Evolutionary conservation across 1,139 yeast genomes (phyloP), one percentile per base, ranked within the genome.

Genomic region (Saccharomycopsis hybrid): DNA sequence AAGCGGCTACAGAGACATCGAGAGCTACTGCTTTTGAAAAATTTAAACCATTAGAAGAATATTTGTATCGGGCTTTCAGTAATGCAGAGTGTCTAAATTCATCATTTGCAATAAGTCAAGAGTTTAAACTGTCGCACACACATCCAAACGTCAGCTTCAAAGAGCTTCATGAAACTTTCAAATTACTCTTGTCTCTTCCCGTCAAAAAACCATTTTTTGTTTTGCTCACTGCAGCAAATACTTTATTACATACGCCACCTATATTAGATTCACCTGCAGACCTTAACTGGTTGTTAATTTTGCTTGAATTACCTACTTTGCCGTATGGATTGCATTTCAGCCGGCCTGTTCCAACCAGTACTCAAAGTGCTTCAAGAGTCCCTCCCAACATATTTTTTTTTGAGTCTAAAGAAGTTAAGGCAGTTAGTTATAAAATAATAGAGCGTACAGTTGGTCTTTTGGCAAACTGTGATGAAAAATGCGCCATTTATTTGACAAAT

Each of bases 361-460:
- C 49, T 48, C 48, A 47, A 9, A 18, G 4, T 9, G 29, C 18
- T 27, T 24, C 44, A 9, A 13, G 41, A 8, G 35, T 32, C 5
- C 43, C 47, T 11, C 50, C 52, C 24, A 36, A 36, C 13, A 9
- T 36, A 7, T 18, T 44, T 18, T 71, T 72, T 72, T 64, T 71
- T 38, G 74, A 74, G 33, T 64, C 72, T 0, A 73, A 76, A 0
- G 85, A 80, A 57, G 71, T 83, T 9, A 74, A 74, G 54, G 65
- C 76, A 0, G 59, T 82, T 13, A 72, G 82, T 28, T 82, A 80
- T 59, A 90, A 85, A 48, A 71, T 88, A 2, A 61, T 82, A 28
- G 85, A 83, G 59, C 69, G 90, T 46, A 66, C 78, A 2, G 67
- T 86, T 39, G 95, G 95, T 0, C 68, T 83, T 3, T 58, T 87